Percentiles rank a stretch among this genome's conserved stretches.
phyloP scores from a whole-genome alignment of 352 stramenopile genomes.

The Phytophthora vignae region DNA sequence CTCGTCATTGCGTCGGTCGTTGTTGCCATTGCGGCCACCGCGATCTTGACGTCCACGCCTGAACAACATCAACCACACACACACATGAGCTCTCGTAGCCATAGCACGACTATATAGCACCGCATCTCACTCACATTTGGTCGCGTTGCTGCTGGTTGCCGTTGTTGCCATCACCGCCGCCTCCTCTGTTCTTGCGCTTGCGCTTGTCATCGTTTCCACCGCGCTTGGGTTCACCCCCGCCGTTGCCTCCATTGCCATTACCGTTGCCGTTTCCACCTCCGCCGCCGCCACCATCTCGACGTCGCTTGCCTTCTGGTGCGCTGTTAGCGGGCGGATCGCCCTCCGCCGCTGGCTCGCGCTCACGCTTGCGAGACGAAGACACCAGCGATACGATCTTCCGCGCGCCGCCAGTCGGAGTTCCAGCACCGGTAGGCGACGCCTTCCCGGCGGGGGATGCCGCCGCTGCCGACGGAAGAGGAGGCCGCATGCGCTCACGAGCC shows the following conservation, averaged over 20 bases:
- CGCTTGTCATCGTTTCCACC: constrained; percentile 56
- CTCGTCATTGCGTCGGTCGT: constrained; percentile 36
- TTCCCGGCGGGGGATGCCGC: constrained; percentile 18
- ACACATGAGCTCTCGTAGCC: constrained; percentile 9
- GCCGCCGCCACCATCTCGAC: constrained; percentile 45
- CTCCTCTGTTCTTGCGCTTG: constrained; percentile 59
- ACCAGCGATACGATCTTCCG: constrained; percentile 86
- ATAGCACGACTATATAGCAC: background rate
- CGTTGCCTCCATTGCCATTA: constrained; percentile 4
- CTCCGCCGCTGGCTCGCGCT: constrained; percentile 50
- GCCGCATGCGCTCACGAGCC: constrained; percentile 37
- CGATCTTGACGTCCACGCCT: constrained; percentile 46
- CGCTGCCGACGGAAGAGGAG: constrained; percentile 28
- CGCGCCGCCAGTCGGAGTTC: constrained; percentile 30
- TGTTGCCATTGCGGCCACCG: constrained; percentile 32
- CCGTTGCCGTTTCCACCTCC: constrained; percentile 1
- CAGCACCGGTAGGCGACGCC: constrained; percentile 14
- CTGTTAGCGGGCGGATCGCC: constrained; percentile 12
- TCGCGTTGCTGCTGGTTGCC: constrained; percentile 48
- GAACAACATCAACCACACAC: constrained; percentile 1
- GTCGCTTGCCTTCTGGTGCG: constrained; percentile 51
- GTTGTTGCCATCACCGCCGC: constrained; percentile 32
- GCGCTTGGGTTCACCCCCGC: constrained; percentile 34
- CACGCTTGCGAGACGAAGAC: constrained; percentile 73
- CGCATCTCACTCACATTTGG: constrained; percentile 51